A percentile compares a stretch with the other conserved stretches of the same genome.
Conservation (phyloP, 345 rosid species). For the Citrus reticulata region DNA sequence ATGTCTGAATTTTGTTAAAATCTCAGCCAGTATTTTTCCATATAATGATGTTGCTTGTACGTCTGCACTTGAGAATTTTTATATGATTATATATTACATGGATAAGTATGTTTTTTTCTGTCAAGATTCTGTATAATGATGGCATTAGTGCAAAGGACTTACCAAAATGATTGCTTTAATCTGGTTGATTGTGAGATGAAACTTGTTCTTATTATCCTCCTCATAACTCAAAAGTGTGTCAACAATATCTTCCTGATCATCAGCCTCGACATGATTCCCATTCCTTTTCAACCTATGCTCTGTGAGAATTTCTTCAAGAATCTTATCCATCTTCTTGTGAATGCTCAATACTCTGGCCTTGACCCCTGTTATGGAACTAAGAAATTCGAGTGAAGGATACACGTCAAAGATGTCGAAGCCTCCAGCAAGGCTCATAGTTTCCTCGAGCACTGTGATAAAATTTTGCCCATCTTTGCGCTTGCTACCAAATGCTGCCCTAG, state of each 20-base stretch:
- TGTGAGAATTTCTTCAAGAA: slow-evolving; percentile 7
- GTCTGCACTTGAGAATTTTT: too few species aligned
- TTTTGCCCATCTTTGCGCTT: slow-evolving; percentile 8
- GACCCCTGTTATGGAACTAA: slow-evolving; percentile 5
- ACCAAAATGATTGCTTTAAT: slow-evolving; percentile 13
- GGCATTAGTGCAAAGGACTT: neutral
- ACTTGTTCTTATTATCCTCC: neutral
- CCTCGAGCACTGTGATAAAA: neutral
- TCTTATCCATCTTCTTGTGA: slow-evolving; percentile 9
- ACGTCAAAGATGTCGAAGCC: slow-evolving; percentile 7
- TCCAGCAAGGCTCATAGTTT: neutral
- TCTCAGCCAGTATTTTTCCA: too few species aligned
- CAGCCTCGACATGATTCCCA: neutral
- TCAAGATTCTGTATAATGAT: neutral
- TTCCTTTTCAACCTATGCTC: slow-evolving; percentile 4
- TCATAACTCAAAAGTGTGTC: slow-evolving; percentile 14
- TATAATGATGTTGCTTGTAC: too few species aligned
- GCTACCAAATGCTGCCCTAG: neutral
- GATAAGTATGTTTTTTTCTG: neutral
- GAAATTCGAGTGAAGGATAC: slow-evolving; percentile 11
- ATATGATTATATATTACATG: too few species aligned
- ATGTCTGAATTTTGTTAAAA: neutral
- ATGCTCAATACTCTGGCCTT: neutral
- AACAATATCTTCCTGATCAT: slow-evolving; percentile 7
- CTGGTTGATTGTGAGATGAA: neutral